Percentiles rank a stretch among this genome's conserved stretches.
These are phyloP conservation scores for Priceomyces medius DNA, from an alignment of 805 yeast species.

Conservation along the genomic window DNA sequence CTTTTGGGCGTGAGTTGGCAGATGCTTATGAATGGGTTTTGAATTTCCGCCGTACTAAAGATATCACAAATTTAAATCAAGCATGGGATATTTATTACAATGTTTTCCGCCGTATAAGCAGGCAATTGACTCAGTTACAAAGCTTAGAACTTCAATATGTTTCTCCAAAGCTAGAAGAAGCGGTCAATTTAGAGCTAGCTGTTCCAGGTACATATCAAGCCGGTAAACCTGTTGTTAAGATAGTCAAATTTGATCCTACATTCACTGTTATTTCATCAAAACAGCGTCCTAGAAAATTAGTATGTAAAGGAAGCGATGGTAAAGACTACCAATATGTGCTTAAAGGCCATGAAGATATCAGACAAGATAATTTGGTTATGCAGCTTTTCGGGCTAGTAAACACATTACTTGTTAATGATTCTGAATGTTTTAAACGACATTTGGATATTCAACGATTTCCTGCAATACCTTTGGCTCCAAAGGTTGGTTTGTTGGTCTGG, in stretches of 20 bases:
- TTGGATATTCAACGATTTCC: constrained; percentile 88
- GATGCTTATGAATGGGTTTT: constrained; percentile 94
- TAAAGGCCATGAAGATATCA: constrained; percentile 96
- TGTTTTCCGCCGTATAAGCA: constrained; percentile 86
- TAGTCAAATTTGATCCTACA: constrained; percentile 74
- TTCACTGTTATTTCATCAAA: constrained; percentile 88
- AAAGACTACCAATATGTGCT: constrained; percentile 77
- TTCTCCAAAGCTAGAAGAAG: constrained; percentile 82
- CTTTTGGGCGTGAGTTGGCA: constrained; percentile 88
- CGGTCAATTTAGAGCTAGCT: constrained; percentile 78
- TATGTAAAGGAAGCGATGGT: constrained; percentile 86
- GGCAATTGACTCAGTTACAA: constrained; percentile 84
- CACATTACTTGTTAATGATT: constrained; percentile 80
- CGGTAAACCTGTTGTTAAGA: constrained; percentile 73
- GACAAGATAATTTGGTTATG: constrained; percentile 98
- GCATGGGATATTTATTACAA: constrained; percentile 97
- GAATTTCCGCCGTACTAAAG: constrained; percentile 81
- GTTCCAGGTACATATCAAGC: constrained; percentile 93
- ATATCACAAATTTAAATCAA: constrained; percentile 84
- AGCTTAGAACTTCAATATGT: constrained; percentile 89
- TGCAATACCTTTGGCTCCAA: constrained; percentile 94
- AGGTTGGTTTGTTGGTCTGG: constrained; percentile 96
- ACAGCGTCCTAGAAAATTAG: constrained; percentile 88
- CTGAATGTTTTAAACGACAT: constrained; percentile 95
- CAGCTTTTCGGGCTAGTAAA: constrained; percentile 95